These are phyloP conservation scores for Kodamaea kakaduensis DNA, from an alignment of 805 yeast species.

Conservation along the genomic window DNA sequence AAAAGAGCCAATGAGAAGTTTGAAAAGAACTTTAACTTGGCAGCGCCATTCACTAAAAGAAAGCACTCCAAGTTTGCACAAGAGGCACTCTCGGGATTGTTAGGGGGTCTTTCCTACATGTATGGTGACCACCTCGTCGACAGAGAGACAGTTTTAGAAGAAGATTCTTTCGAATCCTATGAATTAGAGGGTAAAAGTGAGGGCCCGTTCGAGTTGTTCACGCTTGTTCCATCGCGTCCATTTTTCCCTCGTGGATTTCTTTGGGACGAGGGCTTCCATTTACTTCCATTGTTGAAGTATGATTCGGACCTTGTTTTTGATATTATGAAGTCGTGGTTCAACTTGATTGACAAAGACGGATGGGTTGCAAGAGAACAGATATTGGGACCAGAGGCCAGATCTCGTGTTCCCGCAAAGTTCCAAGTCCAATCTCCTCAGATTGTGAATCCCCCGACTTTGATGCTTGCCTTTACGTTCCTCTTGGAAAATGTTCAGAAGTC, in stretches of 20 bases:
- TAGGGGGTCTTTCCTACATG: constrained; percentile 89
- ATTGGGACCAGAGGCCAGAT: constrained; percentile 84
- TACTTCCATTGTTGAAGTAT: constrained; percentile 74
- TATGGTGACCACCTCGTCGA: constrained; percentile 83
- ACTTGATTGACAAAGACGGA: constrained; percentile 80
- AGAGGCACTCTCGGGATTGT: constrained; percentile 72
- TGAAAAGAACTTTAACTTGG: constrained; percentile 43
- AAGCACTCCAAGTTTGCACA: constrained; percentile 58
- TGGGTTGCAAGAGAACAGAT: constrained; percentile 98
- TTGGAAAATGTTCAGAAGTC: constrained; percentile 29
- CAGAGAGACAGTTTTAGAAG: constrained; percentile 61
- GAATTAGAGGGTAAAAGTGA: constrained; percentile 55
- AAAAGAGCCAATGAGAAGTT: constrained; percentile 52
- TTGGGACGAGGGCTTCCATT: constrained; percentile 98
- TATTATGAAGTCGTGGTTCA: constrained; percentile 83
- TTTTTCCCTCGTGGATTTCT: constrained; percentile 95
- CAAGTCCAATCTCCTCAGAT: constrained; percentile 81
- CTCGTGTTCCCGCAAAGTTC: constrained; percentile 81
- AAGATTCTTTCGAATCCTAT: constrained; percentile 59
- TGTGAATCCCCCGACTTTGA: constrained; percentile 94
- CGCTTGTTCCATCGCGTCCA: constrained; percentile 87
- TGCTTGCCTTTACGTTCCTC: constrained; percentile 64
- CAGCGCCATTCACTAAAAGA: constrained; percentile 49
- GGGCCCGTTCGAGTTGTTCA: constrained; percentile 74
- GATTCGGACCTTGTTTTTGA: constrained; percentile 81